These are phyloP conservation scores for Coemansia sp. DNA, from an alignment of 192 early-diverging fungal genomes.

Conservation along the genomic window DNA sequence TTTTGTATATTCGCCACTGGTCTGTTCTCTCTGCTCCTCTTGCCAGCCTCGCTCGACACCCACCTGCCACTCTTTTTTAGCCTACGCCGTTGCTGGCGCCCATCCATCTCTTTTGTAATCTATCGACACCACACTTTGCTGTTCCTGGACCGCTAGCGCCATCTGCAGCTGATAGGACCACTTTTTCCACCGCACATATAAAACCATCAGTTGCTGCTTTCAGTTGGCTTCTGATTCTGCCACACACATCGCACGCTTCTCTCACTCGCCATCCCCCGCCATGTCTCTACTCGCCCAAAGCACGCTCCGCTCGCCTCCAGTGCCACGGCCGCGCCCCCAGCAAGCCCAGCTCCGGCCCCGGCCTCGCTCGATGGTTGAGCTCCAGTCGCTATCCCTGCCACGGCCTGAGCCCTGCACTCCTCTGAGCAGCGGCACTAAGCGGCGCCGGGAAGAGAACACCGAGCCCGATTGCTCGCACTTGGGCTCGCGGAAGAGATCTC, in stretches of 20 bases:
- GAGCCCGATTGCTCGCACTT: not conserved
- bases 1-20: not conserved
- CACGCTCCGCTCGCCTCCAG: not conserved
- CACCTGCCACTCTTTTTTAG: not conserved
- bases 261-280: not conserved
- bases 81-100: not conserved
- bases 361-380: not conserved
- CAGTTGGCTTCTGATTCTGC: not conserved
- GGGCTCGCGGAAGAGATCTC: constrained; percentile 8
- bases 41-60: constrained; percentile 9
- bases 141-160: not conserved
- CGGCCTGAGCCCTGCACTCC: not conserved
- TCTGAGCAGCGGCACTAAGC: not conserved
- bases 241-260: not conserved
- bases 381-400: constrained; percentile 1
- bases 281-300: constrained; percentile 7
- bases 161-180: constrained; percentile 8
- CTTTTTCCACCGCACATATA: not conserved
- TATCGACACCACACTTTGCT: not conserved
- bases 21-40: constrained; percentile 2
- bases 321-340: constrained; percentile 1
- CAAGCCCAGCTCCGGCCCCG: not conserved
- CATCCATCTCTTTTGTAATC: constrained; percentile 11
- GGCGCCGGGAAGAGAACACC: not conserved
- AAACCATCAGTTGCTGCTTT: not conserved